Percentiles rank a stretch among this genome's conserved stretches.
Evolutionary conservation across 768 basidiomycete genomes (phyloP).

Genomic region (Lactarius indigo): DNA sequence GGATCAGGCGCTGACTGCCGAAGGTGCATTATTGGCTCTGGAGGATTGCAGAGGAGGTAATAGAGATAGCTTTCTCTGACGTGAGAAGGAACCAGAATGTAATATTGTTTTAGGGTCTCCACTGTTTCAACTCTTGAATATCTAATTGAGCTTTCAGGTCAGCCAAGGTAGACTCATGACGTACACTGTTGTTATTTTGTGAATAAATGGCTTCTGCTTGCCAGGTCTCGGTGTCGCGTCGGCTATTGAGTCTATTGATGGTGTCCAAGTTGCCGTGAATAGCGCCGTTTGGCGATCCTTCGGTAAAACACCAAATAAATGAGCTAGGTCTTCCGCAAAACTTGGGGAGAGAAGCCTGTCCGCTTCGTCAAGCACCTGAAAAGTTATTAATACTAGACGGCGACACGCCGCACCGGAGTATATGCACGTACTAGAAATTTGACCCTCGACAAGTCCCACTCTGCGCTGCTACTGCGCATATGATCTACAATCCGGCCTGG

Average conservation of each 20-base stretch:
- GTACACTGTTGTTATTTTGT: conserved; percentile 72
- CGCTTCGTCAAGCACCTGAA: conserved; percentile 91
- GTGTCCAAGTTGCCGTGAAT: conserved; percentile 93
- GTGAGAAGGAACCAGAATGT: conserved; percentile 91
- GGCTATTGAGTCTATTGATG: conserved; percentile 76
- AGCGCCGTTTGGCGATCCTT: conserved; percentile 91
- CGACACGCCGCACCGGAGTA: not conserved
- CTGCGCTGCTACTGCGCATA: conserved; percentile 65
- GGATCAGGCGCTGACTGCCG: conserved; percentile 47
- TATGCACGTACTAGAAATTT: conserved; percentile 68
- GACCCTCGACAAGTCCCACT: conserved; percentile 83
- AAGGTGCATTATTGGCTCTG: conserved; percentile 65
- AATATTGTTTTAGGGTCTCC: conserved; percentile 80
- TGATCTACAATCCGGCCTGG: conserved; percentile 95
- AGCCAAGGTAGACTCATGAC: conserved; percentile 29
- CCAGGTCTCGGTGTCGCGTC: conserved; percentile 70
- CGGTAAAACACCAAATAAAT: conserved; percentile 75
- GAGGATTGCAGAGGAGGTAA: conserved; percentile 86
- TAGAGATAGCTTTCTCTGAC: conserved; percentile 91
- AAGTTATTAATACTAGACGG: not conserved
- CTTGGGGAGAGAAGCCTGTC: conserved; percentile 88
- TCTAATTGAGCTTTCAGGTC: conserved; percentile 16
- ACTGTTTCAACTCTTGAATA: conserved; percentile 79
- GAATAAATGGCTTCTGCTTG: conserved; percentile 83
- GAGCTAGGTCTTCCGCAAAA: conserved; percentile 80